phyloP scores from a whole-genome alignment of 1,284 basidiomycete genomes.

The Cryptococcus sp. region DNA sequence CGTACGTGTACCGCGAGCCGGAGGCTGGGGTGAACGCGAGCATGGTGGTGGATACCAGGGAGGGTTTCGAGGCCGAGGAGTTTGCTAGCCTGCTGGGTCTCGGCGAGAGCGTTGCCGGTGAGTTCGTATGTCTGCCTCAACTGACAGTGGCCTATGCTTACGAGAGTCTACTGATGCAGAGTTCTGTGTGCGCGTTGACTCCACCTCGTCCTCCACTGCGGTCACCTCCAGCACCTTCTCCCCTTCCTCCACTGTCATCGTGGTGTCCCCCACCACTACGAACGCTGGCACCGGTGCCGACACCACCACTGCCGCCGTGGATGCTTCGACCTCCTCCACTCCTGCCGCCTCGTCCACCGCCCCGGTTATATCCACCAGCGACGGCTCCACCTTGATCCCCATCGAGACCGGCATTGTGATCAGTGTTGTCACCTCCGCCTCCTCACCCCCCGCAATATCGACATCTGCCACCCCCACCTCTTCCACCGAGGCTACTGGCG shows the following conservation, averaged over 20 bases:
- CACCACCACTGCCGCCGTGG: background rate
- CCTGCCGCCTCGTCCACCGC: constrained; percentile 1
- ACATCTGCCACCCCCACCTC: too few relatives aligned
- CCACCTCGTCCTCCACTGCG: background rate
- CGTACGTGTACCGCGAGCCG: constrained; percentile 10
- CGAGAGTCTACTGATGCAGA: background rate
- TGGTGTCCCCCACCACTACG: too few relatives aligned
- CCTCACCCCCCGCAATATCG: too few relatives aligned
- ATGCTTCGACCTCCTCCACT: background rate
- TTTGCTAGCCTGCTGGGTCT: constrained; percentile 7
- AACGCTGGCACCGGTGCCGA: background rate
- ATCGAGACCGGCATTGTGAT: too few relatives aligned
- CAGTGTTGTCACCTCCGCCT: too few relatives aligned
- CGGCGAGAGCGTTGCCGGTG: constrained; percentile 8
- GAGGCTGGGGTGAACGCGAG: background rate
- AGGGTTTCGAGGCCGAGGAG: constrained; percentile 1
- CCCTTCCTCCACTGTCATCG: background rate
- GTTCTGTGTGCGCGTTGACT: constrained; percentile 10
- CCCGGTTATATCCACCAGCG: background rate
- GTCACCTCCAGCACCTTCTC: background rate
- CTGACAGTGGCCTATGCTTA: background rate
- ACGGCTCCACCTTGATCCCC: background rate
- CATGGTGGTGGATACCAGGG: background rate
- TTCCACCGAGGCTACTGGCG: too few relatives aligned
- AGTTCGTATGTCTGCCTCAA: background rate